Percentiles rank a stretch among this genome's conserved stretches.
phyloP scores from a whole-genome alignment of 2,329 filamentous ascomycete genomes.

The Metarhizium anisopliae region DNA sequence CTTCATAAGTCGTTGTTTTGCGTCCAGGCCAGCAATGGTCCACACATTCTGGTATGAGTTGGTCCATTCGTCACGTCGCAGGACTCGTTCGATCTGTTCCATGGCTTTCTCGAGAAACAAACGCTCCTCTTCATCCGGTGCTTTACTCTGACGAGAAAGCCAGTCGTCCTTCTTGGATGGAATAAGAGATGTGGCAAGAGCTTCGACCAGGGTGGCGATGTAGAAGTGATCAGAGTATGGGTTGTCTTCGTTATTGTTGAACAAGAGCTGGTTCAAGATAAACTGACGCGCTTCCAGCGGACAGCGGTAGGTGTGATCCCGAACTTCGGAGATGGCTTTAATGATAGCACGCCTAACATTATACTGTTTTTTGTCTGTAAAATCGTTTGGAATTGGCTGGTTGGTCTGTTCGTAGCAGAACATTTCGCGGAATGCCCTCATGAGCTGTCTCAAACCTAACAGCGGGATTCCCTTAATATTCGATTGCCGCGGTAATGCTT shows the following conservation, averaged over 20 bases:
- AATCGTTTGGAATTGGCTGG: slow-evolving; percentile 85
- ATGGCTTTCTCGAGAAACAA: slow-evolving; percentile 44
- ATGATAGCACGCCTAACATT: slow-evolving; percentile 77
- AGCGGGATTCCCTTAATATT: slow-evolving; percentile 56
- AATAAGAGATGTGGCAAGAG: slow-evolving; percentile 50
- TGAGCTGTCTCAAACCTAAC: slow-evolving; percentile 75
- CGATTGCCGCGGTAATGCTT: slow-evolving; percentile 68
- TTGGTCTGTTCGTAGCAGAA: slow-evolving; percentile 74
- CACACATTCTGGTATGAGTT: slow-evolving; percentile 60
- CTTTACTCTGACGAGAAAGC: slow-evolving; percentile 34
- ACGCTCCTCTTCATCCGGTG: slow-evolving; percentile 35
- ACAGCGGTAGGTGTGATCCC: slow-evolving; percentile 64
- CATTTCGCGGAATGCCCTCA: slow-evolving; percentile 77
- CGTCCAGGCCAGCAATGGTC: slow-evolving; percentile 53
- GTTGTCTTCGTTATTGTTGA: slow-evolving; percentile 93
- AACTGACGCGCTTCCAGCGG: slow-evolving; percentile 73
- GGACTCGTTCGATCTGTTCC: slow-evolving; percentile 57
- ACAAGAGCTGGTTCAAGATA: slow-evolving; percentile 78
- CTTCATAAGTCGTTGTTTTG: slow-evolving; percentile 55
- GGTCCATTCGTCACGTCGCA: slow-evolving; percentile 60
- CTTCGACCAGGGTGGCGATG: slow-evolving; percentile 66
- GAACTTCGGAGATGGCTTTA: slow-evolving; percentile 67
- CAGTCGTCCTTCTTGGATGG: slow-evolving; percentile 36
- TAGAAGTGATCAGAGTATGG: slow-evolving; percentile 84
- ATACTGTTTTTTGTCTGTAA: slow-evolving; percentile 78